Conservation (phyloP, 768 basidiomycete species). For the Pholiota conissans region DNA sequence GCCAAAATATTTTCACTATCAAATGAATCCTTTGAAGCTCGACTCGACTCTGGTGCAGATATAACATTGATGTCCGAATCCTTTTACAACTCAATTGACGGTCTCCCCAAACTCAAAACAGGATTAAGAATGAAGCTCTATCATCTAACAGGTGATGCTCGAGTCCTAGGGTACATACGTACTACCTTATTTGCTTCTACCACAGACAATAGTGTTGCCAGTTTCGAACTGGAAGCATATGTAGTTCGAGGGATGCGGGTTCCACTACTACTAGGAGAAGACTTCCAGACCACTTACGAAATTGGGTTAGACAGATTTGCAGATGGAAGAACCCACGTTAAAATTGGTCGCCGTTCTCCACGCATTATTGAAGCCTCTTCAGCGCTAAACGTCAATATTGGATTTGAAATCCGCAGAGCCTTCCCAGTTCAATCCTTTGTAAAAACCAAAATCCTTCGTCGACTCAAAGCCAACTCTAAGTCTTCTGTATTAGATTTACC, state of each 20-base stretch:
- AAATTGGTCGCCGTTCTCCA: background rate
- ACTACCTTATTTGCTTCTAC: constrained; percentile 8
- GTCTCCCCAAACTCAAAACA: constrained; percentile 4
- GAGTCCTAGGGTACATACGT: constrained; percentile 15
- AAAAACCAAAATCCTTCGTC: background rate
- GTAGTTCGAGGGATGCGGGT: constrained; percentile 23
- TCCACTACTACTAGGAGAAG: constrained; percentile 13
- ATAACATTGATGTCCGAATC: constrained; percentile 10
- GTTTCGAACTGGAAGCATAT: constrained; percentile 24
- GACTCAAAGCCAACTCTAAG: background rate
- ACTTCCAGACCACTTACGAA: constrained; percentile 14
- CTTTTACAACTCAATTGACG: constrained; percentile 5
- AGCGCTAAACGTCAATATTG: constrained; percentile 11
- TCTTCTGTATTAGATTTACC: background rate
- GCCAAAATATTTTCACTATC: background rate
- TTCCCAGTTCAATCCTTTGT: constrained; percentile 7
- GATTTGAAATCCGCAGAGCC: constrained; percentile 17
- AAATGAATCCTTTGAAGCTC: background rate
- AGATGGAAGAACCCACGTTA: constrained; percentile 10
- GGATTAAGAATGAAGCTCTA: constrained; percentile 16
- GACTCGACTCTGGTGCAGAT: constrained; percentile 1
- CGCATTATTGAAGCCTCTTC: constrained; percentile 9
- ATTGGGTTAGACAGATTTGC: constrained; percentile 6
- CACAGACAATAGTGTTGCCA: background rate
- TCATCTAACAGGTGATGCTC: constrained; percentile 10